phyloP scores from a whole-genome alignment of 2,329 filamentous ascomycete genomes.

The Calonectria crousiana region DNA sequence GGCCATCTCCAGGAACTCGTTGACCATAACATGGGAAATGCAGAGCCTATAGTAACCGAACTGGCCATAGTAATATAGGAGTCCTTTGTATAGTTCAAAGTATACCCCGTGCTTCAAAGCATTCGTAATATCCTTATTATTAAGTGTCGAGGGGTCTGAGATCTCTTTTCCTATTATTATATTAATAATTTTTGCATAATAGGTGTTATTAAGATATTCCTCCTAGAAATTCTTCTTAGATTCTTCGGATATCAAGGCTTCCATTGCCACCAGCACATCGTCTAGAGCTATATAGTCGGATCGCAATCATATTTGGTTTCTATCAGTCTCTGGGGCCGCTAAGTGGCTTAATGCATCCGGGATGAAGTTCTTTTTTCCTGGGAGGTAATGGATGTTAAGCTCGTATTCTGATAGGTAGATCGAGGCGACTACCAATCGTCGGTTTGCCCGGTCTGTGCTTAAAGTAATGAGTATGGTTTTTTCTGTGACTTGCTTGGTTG shows the following conservation, averaged over 20 bases:
- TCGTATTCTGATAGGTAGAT: background rate
- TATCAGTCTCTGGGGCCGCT: background rate
- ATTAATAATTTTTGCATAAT: too few species aligned
- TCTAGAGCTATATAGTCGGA: background rate
- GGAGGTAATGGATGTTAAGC: background rate
- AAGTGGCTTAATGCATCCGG: constrained; percentile 1
- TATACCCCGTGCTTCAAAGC: background rate
- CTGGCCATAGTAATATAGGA: background rate
- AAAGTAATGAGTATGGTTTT: background rate
- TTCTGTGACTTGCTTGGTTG: background rate
- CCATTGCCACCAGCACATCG: background rate
- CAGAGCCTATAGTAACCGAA: background rate
- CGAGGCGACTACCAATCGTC: background rate
- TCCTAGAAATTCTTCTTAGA: background rate
- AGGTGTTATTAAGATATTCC: background rate
- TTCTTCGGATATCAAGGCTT: background rate
- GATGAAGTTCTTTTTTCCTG: constrained; percentile 5
- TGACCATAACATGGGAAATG: too few species aligned
- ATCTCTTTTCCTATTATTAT: too few species aligned
- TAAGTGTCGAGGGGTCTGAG: too few species aligned
- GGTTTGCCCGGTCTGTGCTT: background rate
- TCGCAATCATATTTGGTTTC: background rate
- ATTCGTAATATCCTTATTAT: background rate
- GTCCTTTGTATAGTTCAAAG: background rate
- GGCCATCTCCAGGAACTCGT: too few species aligned